Evolutionary conservation across 2,329 filamentous ascomycete species (phyloP).

Genomic region (Pseudogymnoascus sp.): DNA sequence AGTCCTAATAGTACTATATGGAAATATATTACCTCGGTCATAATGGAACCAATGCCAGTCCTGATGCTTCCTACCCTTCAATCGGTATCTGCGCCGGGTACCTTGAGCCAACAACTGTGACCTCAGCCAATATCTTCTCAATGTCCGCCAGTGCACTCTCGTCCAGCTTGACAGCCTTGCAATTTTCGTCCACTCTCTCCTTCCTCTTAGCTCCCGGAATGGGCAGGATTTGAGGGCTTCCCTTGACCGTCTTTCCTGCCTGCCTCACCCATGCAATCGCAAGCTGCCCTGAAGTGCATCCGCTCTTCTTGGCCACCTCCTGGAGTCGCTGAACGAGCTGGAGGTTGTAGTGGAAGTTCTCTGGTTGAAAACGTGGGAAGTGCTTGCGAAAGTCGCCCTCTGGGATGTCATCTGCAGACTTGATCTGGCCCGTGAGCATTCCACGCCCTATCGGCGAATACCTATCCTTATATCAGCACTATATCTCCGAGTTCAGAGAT

Average conservation of each 20-base stretch:
- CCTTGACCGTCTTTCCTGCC: constrained; percentile 32
- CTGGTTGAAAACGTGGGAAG: constrained; percentile 54
- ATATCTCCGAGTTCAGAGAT: not conserved
- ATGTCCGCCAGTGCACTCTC: constrained; percentile 46
- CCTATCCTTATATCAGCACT: constrained; percentile 18
- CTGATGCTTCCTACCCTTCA: not conserved
- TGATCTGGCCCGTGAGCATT: constrained; percentile 48
- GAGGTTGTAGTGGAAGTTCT: constrained; percentile 57
- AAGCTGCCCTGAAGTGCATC: constrained; percentile 54
- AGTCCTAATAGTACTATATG: not conserved
- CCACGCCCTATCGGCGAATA: constrained; percentile 65
- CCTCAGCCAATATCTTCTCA: constrained; percentile 41
- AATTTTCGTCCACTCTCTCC: constrained; percentile 55
- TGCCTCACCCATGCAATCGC: constrained; percentile 58
- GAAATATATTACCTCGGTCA: not conserved
- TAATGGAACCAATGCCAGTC: not conserved
- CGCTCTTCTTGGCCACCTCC: constrained; percentile 52
- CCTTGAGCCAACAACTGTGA: constrained; percentile 41
- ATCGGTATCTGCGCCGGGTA: constrained; percentile 33
- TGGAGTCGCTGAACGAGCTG: constrained; percentile 52
- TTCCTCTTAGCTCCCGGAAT: constrained; percentile 58
- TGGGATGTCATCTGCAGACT: constrained; percentile 46
- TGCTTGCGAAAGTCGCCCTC: constrained; percentile 50
- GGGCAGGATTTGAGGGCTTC: constrained; percentile 45
- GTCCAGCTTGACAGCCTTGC: constrained; percentile 41